phyloP scores from a whole-genome alignment of 306 rosid species.

The Rosa lucieae region DNA sequence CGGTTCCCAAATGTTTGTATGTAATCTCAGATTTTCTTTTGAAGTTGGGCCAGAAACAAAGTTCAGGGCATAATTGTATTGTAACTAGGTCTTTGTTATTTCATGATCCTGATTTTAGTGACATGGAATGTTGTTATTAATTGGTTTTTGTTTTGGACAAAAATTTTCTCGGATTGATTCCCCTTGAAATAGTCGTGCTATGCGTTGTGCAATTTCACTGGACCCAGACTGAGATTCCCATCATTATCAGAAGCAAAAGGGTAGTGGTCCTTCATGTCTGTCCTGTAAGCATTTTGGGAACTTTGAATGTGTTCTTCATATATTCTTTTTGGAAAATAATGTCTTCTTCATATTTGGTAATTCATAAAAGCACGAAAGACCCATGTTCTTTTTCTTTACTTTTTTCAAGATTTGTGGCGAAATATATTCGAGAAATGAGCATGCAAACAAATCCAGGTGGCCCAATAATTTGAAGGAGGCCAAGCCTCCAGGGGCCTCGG shows the following conservation, averaged over 20 bases:
- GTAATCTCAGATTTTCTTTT: background rate
- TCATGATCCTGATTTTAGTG: background rate
- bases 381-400: background rate
- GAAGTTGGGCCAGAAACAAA: background rate
- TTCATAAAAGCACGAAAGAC: background rate
- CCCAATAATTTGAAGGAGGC: background rate
- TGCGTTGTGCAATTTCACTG: background rate
- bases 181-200: background rate
- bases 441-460: background rate
- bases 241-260: slow-evolving; percentile 8
- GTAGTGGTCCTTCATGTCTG: slow-evolving; percentile 9
- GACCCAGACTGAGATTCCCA: slow-evolving; percentile 26
- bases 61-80: background rate
- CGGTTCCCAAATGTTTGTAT: background rate
- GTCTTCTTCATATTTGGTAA: no score
- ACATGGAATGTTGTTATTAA: background rate
- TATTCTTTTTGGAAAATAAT: no score
- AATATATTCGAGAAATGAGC: background rate
- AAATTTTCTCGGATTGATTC: background rate
- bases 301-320: background rate
- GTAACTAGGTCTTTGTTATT: background rate
- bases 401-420: background rate
- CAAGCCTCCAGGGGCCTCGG: background rate
- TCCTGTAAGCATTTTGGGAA: slow-evolving; percentile 7
- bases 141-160: slow-evolving; percentile 5